phyloP scores from a whole-genome alignment of 495 filamentous ascomycete genomes.

The Xylaria curta region DNA sequence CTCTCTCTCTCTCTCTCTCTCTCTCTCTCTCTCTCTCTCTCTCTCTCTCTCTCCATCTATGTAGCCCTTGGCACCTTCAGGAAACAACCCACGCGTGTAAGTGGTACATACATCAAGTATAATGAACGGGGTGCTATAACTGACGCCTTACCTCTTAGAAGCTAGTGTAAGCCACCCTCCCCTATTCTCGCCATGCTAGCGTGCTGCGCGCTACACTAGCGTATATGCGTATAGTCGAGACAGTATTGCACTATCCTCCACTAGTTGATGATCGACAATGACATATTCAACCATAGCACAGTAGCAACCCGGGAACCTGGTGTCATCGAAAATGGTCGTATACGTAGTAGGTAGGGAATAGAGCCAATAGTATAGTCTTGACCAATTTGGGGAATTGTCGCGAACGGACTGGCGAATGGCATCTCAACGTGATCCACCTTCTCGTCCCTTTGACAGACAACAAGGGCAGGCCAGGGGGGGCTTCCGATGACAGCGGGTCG shows the following conservation, averaged over 20 bases:
- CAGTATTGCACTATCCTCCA: not conserved
- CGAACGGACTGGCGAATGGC: constrained; percentile 19
- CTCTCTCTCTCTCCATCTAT: not conserved
- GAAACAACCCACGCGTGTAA: not conserved
- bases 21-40: no score
- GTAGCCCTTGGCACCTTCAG: not conserved
- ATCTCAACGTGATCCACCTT: constrained; percentile 14
- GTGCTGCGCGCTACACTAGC: not conserved
- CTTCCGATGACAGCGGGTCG: constrained; percentile 27
- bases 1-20: no score
- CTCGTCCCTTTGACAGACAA: not conserved
- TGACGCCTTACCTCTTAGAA: not conserved
- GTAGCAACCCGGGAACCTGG: constrained; percentile 26
- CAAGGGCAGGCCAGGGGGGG: constrained; percentile 18
- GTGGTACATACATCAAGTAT: not conserved
- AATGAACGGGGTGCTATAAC: not conserved
- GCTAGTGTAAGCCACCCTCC: not conserved
- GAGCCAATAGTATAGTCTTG: constrained; percentile 11
- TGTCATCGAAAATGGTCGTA: constrained; percentile 4
- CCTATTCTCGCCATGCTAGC: constrained; percentile 11
- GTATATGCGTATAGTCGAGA: not conserved
- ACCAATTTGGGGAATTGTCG: constrained; percentile 27
- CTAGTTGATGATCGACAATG: constrained; percentile 6
- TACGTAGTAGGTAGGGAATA: not conserved
- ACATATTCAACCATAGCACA: constrained; percentile 11